Base-by-base conservation (phyloP, 148 eudicot genomes). In the Dysphania ambrosioides region DNA sequence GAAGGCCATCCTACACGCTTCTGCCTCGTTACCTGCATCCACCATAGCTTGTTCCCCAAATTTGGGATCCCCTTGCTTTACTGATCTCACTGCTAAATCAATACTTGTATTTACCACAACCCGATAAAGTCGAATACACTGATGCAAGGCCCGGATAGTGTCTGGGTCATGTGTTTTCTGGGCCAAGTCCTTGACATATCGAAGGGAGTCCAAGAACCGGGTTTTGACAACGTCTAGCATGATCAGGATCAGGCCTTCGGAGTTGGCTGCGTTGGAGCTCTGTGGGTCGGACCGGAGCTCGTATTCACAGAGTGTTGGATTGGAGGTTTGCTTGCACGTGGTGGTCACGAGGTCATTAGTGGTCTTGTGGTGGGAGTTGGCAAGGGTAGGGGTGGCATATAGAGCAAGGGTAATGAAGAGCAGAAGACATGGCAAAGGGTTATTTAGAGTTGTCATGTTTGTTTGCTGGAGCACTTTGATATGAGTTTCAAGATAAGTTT, bases 1-100 rank as follows among this genome's bases (percentile, higher is more conserved):
- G 18, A 73, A 84, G 1, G 56, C 70, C 18, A 12, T 56, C 41
- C 35, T 67, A 51, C 87, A 84, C 6, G 77, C 78, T 31, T 75
- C 72, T 7, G 84, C 84, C 66, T 79, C 85, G 24, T 75, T 82
- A 53, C 82, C 84, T 21, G 87, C 71, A 73, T 81, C 85, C 40
- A 66, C n/a, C 87, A 84, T 84, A 10, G 87, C 87, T 53, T 79
- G 58, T 11, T 81, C 87, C 3, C 84, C 87, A n/a, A 84, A 84
- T 36, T 84, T 84, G 6, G 87, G 87, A 42, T 78, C 68, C 34
- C 87, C 87, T 27, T 67, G 51, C 26, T 67, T 70, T 15, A 84
- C 87, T 0, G 87, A 84, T 12, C 72, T 68, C 1, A 65, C 75
- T 12, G 87, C 87, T 1, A 60, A 42, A 8, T 30, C 64, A 7